These are phyloP conservation scores for Pseudogymnoascus sp. DNA, from an alignment of 2,329 filamentous ascomycete species.

Conservation along the genomic window DNA sequence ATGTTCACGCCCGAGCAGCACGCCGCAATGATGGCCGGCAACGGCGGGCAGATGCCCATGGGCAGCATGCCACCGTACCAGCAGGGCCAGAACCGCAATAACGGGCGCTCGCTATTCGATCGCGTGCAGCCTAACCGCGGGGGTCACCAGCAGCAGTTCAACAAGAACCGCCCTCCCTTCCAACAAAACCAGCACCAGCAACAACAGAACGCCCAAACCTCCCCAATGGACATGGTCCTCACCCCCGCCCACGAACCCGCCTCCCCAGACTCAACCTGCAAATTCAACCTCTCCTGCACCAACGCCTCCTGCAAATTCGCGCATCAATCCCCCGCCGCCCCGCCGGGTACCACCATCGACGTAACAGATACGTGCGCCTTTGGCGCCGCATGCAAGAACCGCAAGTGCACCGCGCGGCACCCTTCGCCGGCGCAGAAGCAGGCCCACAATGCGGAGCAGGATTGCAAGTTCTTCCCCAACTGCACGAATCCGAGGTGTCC, in stretches of 20 bases:
- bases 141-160: background rate
- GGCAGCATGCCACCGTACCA: constrained; percentile 44
- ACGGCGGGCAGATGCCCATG: constrained; percentile 43
- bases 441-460: constrained; percentile 72
- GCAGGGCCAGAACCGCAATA: constrained; percentile 33
- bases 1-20: constrained; percentile 49
- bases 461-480: constrained; percentile 88
- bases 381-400: constrained; percentile 89
- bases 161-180: background rate
- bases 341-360: constrained; percentile 69
- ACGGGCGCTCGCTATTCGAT: constrained; percentile 64
- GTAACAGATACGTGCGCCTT: constrained; percentile 74
- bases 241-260: constrained; percentile 47
- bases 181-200: constrained; percentile 13
- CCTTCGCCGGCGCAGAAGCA: constrained; percentile 79
- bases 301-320: constrained; percentile 88
- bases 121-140: constrained; percentile 48
- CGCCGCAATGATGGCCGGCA: constrained; percentile 44
- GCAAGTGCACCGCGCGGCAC: constrained; percentile 85
- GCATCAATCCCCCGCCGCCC: constrained; percentile 87
- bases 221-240: constrained; percentile 57
- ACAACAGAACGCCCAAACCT: constrained; percentile 17
- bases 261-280: constrained; percentile 68
- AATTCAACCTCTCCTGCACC: constrained; percentile 81
- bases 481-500: constrained; percentile 82